phyloP scores from a whole-genome alignment of 2,329 filamentous ascomycete genomes.

The Phaeosphaeriaceae sp. region DNA sequence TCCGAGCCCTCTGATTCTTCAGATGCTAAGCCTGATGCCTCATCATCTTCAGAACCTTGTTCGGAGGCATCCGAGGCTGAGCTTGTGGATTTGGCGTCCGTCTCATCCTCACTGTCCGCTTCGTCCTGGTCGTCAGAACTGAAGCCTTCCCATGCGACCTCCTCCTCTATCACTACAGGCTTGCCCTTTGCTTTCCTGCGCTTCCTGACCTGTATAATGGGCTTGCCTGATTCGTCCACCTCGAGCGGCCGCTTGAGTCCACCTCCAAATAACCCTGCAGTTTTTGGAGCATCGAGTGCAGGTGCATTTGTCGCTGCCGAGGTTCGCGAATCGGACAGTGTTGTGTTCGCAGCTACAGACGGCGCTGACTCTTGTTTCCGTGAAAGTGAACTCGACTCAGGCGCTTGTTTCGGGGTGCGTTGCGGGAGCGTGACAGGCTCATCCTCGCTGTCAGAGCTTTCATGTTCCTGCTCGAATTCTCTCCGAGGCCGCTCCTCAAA shows the following conservation, averaged over 20 bases:
- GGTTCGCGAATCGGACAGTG: not conserved
- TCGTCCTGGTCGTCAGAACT: conserved; percentile 55
- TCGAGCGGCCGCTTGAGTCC: conserved; percentile 89
- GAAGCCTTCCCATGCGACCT: conserved; percentile 69
- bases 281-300: conserved; percentile 6
- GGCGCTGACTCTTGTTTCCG: conserved; percentile 28
- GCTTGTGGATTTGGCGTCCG: conserved; percentile 6
- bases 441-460: conserved; percentile 40
- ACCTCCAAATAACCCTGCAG: conserved; percentile 62
- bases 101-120: conserved; percentile 32
- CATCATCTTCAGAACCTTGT: conserved; percentile 14
- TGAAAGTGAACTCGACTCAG: not conserved
- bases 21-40: conserved; percentile 32
- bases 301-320: not conserved
- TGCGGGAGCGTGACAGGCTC: not conserved
- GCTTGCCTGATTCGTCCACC: conserved; percentile 77
- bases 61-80: conserved; percentile 12
- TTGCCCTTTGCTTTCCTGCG: conserved; percentile 63
- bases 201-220: conserved; percentile 83
- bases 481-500: conserved; percentile 52
- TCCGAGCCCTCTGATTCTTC: conserved; percentile 22
- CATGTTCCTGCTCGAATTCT: conserved; percentile 21
- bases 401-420: not conserved
- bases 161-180: conserved; percentile 46
- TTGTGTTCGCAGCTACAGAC: conserved; percentile 7